phyloP scores from a whole-genome alignment of 129 eudicot species.

The Escallonia rubra region DNA sequence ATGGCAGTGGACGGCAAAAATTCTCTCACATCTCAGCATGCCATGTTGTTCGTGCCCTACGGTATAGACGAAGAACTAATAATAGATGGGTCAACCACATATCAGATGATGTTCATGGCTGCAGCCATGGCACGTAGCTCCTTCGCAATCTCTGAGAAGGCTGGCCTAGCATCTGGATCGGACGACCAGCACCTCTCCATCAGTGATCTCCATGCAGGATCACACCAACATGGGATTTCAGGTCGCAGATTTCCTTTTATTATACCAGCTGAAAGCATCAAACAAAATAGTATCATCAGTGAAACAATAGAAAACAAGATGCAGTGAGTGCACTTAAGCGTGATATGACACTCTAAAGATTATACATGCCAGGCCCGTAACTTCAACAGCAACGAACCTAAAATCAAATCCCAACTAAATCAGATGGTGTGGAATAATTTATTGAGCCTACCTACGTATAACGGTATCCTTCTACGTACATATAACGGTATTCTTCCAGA shows the following conservation, averaged over 20 bases:
- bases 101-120: conserved; percentile 26
- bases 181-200: conserved; percentile 50
- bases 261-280: conserved; percentile 30
- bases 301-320: too few relatives aligned
- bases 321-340: too few relatives aligned
- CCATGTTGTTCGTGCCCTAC: background rate
- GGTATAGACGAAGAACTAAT: background rate
- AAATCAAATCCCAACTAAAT: too few relatives aligned
- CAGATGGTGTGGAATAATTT: too few relatives aligned
- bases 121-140: conserved; percentile 37
- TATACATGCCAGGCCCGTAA: too few relatives aligned
- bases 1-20: conserved; percentile 9
- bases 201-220: conserved; percentile 39
- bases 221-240: conserved; percentile 40
- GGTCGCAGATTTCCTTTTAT: conserved; percentile 34
- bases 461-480: too few relatives aligned
- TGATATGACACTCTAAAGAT: too few relatives aligned
- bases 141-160: conserved; percentile 33
- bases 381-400: too few relatives aligned
- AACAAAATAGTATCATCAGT: background rate
- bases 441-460: too few relatives aligned
- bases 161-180: conserved; percentile 26
- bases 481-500: too few relatives aligned
- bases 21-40: conserved; percentile 5
- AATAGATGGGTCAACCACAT: background rate